Percentiles rank a stretch among this genome's conserved stretches.
phyloP scores from a whole-genome alignment of 2,329 filamentous ascomycete species.

The Pseudomassariella vexata region DNA sequence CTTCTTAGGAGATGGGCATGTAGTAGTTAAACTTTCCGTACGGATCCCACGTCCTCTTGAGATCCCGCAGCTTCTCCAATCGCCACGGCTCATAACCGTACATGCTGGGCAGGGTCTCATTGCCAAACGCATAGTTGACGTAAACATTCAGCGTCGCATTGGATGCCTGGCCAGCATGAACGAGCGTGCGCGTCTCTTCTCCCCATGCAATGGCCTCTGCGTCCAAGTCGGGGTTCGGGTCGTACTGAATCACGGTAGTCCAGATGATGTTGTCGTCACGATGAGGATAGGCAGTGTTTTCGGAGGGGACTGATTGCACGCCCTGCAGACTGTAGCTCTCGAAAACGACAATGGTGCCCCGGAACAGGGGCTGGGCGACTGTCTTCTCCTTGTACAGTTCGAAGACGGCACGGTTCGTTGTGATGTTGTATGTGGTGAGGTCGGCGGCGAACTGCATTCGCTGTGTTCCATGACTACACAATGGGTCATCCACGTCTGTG shows the following conservation, averaged over 20 bases:
- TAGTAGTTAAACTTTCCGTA: slow-evolving; percentile 14
- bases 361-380: slow-evolving; percentile 19
- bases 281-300: slow-evolving; percentile 38
- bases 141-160: slow-evolving; percentile 32
- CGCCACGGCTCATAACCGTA: slow-evolving; percentile 47
- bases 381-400: slow-evolving; percentile 24
- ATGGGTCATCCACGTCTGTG: too few relatives aligned
- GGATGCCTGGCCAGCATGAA: slow-evolving; percentile 27
- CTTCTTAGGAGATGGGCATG: slow-evolving; percentile 3
- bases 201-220: slow-evolving; percentile 27
- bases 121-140: slow-evolving; percentile 47
- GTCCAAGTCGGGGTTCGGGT: slow-evolving; percentile 26
- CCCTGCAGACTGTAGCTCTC: slow-evolving; percentile 46
- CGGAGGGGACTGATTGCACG: slow-evolving; percentile 28
- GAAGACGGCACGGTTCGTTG: slow-evolving; percentile 22
- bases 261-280: slow-evolving; percentile 37
- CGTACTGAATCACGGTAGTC: slow-evolving; percentile 31
- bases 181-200: slow-evolving; percentile 29
- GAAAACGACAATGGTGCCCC: slow-evolving; percentile 46
- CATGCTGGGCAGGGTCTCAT: slow-evolving; percentile 32
- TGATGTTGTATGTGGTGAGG: slow-evolving; percentile 29
- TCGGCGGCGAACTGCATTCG: slow-evolving; percentile 40
- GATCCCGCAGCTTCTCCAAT: slow-evolving; percentile 31
- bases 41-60: slow-evolving; percentile 47
- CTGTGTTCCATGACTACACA: too few relatives aligned